Conservation (phyloP, 768 basidiomycete genomes). For the Mycena rebaudengoi region DNA sequence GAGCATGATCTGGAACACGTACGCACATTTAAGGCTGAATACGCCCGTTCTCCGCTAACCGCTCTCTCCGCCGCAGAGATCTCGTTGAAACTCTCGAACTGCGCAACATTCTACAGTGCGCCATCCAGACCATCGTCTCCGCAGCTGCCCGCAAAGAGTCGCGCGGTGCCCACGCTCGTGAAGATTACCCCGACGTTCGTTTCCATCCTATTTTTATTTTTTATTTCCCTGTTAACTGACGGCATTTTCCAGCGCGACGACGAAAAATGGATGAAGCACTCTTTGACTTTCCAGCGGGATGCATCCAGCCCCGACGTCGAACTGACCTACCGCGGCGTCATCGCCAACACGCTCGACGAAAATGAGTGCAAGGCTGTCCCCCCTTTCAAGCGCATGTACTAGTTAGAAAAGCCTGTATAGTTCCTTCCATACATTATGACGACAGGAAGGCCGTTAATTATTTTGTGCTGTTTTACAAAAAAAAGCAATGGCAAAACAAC, state of each 20-base stretch:
- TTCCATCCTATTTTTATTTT: not conserved
- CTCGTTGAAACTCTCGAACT: slow-evolving; percentile 97
- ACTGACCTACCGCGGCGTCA: slow-evolving; percentile 90
- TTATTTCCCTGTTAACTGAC: no score
- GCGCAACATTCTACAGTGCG: slow-evolving; percentile 94
- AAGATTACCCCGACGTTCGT: slow-evolving; percentile 93
- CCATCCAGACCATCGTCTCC: slow-evolving; percentile 93
- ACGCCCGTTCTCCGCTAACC: slow-evolving; percentile 1
- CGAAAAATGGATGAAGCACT: slow-evolving; percentile 93
- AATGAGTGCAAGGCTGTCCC: slow-evolving; percentile 97
- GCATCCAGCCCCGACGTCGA: slow-evolving; percentile 80
- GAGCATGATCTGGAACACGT: slow-evolving; percentile 99
- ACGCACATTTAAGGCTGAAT: slow-evolving; percentile 41
- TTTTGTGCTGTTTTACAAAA: no score
- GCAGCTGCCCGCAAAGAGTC: slow-evolving; percentile 96
- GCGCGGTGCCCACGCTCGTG: slow-evolving; percentile 98
- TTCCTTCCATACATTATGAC: slow-evolving; percentile 17
- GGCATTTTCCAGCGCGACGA: slow-evolving; percentile 79
- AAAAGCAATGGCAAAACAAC: no score
- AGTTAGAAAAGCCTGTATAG: slow-evolving; percentile 38
- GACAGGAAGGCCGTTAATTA: not conserved
- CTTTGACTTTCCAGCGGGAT: slow-evolving; percentile 92
- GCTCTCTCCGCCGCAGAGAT: slow-evolving; percentile 71
- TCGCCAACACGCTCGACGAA: slow-evolving; percentile 88
- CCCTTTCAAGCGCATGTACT: slow-evolving; percentile 97